A percentile compares a stretch with the other conserved stretches of the same genome.
phyloP scores from a whole-genome alignment of 176 grass and related monocot genomes.

The Carex littledalei region DNA sequence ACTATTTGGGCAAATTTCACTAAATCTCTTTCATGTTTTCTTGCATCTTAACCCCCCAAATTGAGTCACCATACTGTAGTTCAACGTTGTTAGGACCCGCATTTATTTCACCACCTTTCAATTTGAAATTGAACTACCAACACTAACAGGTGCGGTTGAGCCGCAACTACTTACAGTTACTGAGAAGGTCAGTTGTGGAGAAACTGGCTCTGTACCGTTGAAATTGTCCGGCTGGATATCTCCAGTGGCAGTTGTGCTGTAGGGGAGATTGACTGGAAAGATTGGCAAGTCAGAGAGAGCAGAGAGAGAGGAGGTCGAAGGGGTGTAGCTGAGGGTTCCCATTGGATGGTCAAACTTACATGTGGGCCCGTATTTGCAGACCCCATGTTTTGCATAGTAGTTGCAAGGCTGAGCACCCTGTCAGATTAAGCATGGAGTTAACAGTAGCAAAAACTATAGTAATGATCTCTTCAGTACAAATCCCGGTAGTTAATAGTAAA shows the following conservation, averaged over 20 bases:
- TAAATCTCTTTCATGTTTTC: not conserved
- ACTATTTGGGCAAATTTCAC: not conserved
- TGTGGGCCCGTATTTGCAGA: slow-evolving; percentile 48
- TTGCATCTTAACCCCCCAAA: not conserved
- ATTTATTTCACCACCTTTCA: not conserved
- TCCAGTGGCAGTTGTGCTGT: not conserved
- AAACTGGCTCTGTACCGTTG: slow-evolving; percentile 18
- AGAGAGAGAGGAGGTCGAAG: slow-evolving; percentile 29
- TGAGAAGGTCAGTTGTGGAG: slow-evolving; percentile 2
- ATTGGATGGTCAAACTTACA: slow-evolving; percentile 54
- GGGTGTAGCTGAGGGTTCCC: slow-evolving; percentile 27
- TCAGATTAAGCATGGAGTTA: not conserved
- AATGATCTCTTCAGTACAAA: not conserved
- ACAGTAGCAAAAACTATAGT: not conserved
- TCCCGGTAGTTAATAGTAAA: not conserved
- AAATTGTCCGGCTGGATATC: slow-evolving; percentile 28
- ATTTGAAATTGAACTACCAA: not conserved
- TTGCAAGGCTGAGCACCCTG: slow-evolving; percentile 39
- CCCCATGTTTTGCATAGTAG: slow-evolving; percentile 38
- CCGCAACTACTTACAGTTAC: not conserved
- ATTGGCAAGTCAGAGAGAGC: slow-evolving; percentile 39
- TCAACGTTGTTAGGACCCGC: not conserved
- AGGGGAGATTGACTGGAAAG: slow-evolving; percentile 28
- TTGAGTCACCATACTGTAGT: not conserved
- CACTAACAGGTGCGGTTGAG: slow-evolving; percentile 4